These are phyloP conservation scores for Casaregolazyma lundiana DNA, from an alignment of 1,139 yeast genomes.

Conservation along the genomic window DNA sequence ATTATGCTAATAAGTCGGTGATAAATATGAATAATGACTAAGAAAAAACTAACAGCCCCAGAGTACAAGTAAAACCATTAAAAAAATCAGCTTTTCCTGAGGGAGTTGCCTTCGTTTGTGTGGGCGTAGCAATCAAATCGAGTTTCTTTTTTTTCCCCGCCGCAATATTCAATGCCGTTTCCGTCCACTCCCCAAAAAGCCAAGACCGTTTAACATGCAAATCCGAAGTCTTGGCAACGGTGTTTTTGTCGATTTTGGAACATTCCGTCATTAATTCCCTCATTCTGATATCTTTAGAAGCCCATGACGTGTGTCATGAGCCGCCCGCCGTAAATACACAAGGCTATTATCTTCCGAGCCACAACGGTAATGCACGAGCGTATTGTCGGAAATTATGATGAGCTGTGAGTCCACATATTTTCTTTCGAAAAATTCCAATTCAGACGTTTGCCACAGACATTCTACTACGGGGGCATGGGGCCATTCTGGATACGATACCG, in stretches of 20 bases:
- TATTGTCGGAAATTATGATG: conserved; percentile 19
- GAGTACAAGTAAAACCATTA: too few relatives aligned
- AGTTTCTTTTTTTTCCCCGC: conserved; percentile 1
- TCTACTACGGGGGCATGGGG: conserved; percentile 23
- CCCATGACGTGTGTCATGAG: background rate
- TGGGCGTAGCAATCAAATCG: background rate
- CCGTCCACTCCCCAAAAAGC: conserved; percentile 2
- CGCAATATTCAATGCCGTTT: background rate
- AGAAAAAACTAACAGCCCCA: too few relatives aligned
- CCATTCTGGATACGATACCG: conserved; percentile 24
- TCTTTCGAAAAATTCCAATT: conserved; percentile 22
- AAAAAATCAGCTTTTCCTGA: too few relatives aligned
- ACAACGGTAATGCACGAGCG: conserved; percentile 16
- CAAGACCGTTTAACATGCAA: conserved; percentile 2
- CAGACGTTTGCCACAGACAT: conserved; percentile 26
- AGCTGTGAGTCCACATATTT: conserved; percentile 26
- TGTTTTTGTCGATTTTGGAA: background rate
- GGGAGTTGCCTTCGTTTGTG: background rate
- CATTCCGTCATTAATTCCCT: background rate
- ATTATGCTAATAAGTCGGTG: too few relatives aligned
- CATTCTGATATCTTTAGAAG: background rate
- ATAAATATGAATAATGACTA: too few relatives aligned
- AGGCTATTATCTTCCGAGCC: conserved; percentile 15
- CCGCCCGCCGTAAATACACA: conserved; percentile 14
- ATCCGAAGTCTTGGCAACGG: conserved; percentile 9